Base-by-base conservation (phyloP, 2,329 filamentous ascomycete species). In the Spiromastix sp. region DNA sequence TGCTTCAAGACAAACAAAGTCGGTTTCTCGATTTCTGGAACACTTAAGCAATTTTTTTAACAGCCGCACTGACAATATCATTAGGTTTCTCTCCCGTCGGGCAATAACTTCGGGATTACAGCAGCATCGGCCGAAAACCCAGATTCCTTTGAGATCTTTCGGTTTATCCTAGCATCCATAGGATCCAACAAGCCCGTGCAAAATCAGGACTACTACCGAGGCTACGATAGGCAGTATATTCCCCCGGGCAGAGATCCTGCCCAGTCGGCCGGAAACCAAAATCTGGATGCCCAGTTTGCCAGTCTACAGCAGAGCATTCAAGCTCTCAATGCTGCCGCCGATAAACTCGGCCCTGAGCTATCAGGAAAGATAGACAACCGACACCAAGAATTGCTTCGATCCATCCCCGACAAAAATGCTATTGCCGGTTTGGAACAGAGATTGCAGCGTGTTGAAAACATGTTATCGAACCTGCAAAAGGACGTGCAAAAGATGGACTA, bases 81-180 rank as follows among this genome's bases (percentile, higher is more conserved):
- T 24, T 42, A 85, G 67, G 71, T 96, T 50, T 69, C 67, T 42
- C 71, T 98, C 16, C 91, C 89, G 3, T 50, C 71, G 2, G 84
- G 84, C 46, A 93, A 96, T 65, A 73, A 74, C 55, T 84, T 94
- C 46, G 91, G 91, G 49, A 66, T 98, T 47, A 85, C 82, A 9
- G 91, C 89, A 27, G 83, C 85, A 11, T 89, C 85, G 3, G 83
- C 85, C 19, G 89, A 96, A 47, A 87, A 78, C 49, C 86, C 91
- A 1, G 91, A 98, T 62, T 93, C 85, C 4, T 93, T 95, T 51
- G 91, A 98, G 61, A 60, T 94, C 46, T 91, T 87, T 68, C 93
- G 89, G 56, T 73, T 96, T 54, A 71, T 24, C 21, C 21, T 24
- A 7, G n/a, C n/a, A n/a, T 7, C 21, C 21, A 24, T n/a, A 24